Evolutionary conservation across 345 rosid species (phyloP).

Genomic region (Trapa bicornis): DNA sequence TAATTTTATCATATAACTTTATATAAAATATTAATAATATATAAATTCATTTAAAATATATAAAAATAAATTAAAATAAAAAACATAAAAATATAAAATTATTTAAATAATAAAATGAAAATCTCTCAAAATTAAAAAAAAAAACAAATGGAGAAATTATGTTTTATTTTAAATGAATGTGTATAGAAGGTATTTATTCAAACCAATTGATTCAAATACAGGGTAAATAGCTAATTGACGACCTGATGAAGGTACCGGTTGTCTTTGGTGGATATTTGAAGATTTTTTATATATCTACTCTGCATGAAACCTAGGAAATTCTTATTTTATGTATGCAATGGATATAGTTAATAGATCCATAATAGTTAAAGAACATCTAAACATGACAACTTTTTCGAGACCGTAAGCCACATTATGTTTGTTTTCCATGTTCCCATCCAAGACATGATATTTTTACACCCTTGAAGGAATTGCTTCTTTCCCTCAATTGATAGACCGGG

Average conservation of each 20-base stretch:
- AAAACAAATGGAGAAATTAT: too few species aligned
- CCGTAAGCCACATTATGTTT: not conserved
- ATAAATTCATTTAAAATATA: too few species aligned
- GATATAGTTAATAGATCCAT: not conserved
- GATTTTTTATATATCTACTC: not conserved
- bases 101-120: too few species aligned
- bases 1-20: too few species aligned
- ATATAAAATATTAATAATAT: too few species aligned
- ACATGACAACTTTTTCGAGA: not conserved
- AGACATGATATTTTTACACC: not conserved
- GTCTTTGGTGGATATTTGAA: too few species aligned
- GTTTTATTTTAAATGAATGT: too few species aligned
- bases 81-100: too few species aligned
- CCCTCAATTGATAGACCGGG: conserved; percentile 44
- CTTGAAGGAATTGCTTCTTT: conserved; percentile 69
- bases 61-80: too few species aligned
- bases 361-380: not conserved
- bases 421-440: not conserved
- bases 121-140: too few species aligned
- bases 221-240: too few species aligned
- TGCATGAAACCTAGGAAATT: not conserved
- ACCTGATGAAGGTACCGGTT: conserved; percentile 81
- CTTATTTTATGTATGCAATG: not conserved
- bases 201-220: conserved; percentile 4
- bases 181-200: too few species aligned